Evolutionary conservation across 495 filamentous ascomycete genomes (phyloP).

Genomic region (Evernia prunastri): DNA sequence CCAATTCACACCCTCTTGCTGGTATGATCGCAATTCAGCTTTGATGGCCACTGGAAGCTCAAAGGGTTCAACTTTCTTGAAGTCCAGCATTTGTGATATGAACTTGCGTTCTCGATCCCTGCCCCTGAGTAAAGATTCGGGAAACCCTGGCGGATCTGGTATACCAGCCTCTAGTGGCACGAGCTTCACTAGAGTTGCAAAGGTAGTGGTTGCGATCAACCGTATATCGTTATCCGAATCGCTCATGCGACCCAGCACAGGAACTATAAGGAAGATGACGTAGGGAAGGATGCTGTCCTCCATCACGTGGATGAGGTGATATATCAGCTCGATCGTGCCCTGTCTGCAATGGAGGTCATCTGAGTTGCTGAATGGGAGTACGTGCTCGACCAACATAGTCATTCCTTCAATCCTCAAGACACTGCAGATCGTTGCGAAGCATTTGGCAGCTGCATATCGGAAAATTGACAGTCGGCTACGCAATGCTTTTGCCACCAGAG

Average conservation of each 20-base stretch:
- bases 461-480: conserved; percentile 84
- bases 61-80: conserved; percentile 91
- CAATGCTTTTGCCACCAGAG: conserved; percentile 78
- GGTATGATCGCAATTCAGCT: conserved; percentile 88
- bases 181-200: conserved; percentile 95
- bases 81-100: conserved; percentile 91
- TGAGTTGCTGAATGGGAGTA: conserved; percentile 84
- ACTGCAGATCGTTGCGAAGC: conserved; percentile 93
- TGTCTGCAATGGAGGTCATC: conserved; percentile 80
- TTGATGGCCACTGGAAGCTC: conserved; percentile 93
- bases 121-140: conserved; percentile 77
- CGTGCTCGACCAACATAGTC: conserved; percentile 90
- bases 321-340: conserved; percentile 88
- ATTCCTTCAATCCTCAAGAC: conserved; percentile 90
- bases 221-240: conserved; percentile 94
- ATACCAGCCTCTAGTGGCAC: conserved; percentile 98
- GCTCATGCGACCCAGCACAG: conserved; percentile 96
- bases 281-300: conserved; percentile 93
- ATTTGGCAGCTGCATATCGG: conserved; percentile 94
- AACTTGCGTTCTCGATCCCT: conserved; percentile 91
- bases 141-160: conserved; percentile 89
- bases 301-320: conserved; percentile 96
- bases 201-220: conserved; percentile 91
- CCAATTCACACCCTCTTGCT: conserved; percentile 99
- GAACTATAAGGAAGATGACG: conserved; percentile 98